A percentile compares a stretch with the other conserved stretches of the same genome.
Evolutionary conservation across 2,329 filamentous ascomycete species (phyloP).

Genomic region (Trichophyton rubrum): DNA sequence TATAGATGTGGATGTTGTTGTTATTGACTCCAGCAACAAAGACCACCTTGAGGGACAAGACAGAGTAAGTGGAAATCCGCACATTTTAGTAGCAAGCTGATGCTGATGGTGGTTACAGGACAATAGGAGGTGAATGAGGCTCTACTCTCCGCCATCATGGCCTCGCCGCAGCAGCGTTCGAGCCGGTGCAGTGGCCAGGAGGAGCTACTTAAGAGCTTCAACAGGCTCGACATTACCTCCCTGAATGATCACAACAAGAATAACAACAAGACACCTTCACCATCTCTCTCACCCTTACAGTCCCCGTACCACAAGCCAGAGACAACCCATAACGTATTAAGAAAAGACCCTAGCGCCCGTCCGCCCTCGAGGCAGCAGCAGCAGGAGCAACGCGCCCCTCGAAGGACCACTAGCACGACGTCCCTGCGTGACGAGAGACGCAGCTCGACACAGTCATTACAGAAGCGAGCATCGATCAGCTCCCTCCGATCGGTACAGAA

Average conservation of each 20-base stretch:
- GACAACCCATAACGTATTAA: not conserved
- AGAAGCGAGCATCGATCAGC: slow-evolving; percentile 28
- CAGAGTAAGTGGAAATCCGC: not conserved
- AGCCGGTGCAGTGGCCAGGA: slow-evolving; percentile 5
- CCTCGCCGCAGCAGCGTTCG: slow-evolving; percentile 1
- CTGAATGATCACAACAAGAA: not conserved
- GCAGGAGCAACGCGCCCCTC: slow-evolving; percentile 14
- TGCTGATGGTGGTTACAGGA: not conserved
- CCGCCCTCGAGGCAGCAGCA: slow-evolving; percentile 5
- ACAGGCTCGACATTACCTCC: slow-evolving; percentile 8
- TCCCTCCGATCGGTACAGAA: slow-evolving; percentile 27
- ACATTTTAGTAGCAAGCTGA: not conserved
- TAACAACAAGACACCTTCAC: not conserved
- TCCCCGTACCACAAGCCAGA: slow-evolving; percentile 1
- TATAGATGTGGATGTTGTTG: too few species aligned
- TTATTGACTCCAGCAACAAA: not conserved
- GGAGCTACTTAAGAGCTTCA: slow-evolving; percentile 8
- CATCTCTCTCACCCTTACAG: slow-evolving; percentile 4
- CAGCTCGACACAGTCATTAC: slow-evolving; percentile 24
- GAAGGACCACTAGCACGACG: slow-evolving; percentile 24
- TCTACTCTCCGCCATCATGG: not conserved
- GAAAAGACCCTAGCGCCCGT: slow-evolving; percentile 4
- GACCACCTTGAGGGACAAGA: not conserved
- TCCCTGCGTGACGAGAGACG: slow-evolving; percentile 27
- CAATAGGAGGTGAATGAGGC: not conserved